Conservation (phyloP, 495 filamentous ascomycete genomes). For the Haplographium delicatum region DNA sequence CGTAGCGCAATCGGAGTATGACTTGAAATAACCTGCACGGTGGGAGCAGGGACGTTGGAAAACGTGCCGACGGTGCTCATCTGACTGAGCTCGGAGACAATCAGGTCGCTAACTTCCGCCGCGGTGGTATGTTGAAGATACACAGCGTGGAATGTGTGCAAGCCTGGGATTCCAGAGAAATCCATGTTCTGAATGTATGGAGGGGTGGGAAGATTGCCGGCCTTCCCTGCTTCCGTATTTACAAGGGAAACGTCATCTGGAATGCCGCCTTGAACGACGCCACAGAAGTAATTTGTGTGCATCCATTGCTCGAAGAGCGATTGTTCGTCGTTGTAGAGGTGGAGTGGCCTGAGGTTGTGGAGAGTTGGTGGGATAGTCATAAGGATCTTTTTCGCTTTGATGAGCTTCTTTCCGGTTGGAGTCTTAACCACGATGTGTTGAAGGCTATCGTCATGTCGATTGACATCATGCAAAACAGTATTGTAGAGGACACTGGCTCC, state of each 20-base stretch:
- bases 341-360: slow-evolving; percentile 31
- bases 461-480: slow-evolving; percentile 26
- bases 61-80: not conserved
- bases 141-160: slow-evolving; percentile 7
- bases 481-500: slow-evolving; percentile 29
- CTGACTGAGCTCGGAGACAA: not conserved
- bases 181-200: slow-evolving; percentile 1
- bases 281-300: slow-evolving; percentile 38
- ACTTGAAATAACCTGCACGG: slow-evolving; percentile 21
- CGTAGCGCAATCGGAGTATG: slow-evolving; percentile 32
- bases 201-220: not conserved
- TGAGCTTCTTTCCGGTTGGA: slow-evolving; percentile 29
- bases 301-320: slow-evolving; percentile 36
- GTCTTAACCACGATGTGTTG: slow-evolving; percentile 32
- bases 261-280: slow-evolving; percentile 8
- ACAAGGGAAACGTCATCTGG: slow-evolving; percentile 1
- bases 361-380: slow-evolving; percentile 39
- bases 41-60: slow-evolving; percentile 8
- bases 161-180: slow-evolving; percentile 16
- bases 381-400: slow-evolving; percentile 43
- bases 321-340: slow-evolving; percentile 32
- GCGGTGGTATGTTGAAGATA: not conserved
- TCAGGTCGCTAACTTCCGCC: not conserved
- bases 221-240: not conserved
- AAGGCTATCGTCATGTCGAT: slow-evolving; percentile 24